Conservation (phyloP, 2,329 filamentous ascomycete species). For the Alternaria ventricosa region DNA sequence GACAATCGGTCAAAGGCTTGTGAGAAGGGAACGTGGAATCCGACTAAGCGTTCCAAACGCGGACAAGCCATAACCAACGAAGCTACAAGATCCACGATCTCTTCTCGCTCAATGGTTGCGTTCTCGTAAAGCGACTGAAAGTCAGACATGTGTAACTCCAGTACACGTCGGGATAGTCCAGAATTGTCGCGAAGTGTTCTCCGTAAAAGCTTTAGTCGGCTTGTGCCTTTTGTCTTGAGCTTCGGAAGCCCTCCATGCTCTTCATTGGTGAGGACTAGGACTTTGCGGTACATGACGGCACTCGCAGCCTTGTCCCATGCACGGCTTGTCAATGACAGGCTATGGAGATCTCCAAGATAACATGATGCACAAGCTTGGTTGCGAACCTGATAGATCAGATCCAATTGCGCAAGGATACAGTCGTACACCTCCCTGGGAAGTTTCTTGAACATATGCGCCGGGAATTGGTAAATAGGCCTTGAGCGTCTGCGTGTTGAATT, state of each 20-base stretch:
- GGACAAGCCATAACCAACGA: slow-evolving; percentile 66
- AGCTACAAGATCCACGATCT: slow-evolving; percentile 60
- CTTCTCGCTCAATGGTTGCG: slow-evolving; percentile 53
- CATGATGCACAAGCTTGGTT: slow-evolving; percentile 58
- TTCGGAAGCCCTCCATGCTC: slow-evolving; percentile 33
- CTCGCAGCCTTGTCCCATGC: slow-evolving; percentile 63
- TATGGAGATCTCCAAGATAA: slow-evolving; percentile 61
- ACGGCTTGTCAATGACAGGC: slow-evolving; percentile 61
- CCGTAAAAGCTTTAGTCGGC: slow-evolving; percentile 61
- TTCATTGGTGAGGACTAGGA: slow-evolving; percentile 58
- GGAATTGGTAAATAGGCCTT: slow-evolving; percentile 20
- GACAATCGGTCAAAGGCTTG: slow-evolving; percentile 62
- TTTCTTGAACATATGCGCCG: slow-evolving; percentile 50
- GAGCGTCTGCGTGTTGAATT: slow-evolving; percentile 41
- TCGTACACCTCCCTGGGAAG: slow-evolving; percentile 63
- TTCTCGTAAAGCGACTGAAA: slow-evolving; percentile 51
- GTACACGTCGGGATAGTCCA: slow-evolving; percentile 59
- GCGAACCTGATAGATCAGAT: slow-evolving; percentile 50
- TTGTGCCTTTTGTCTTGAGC: slow-evolving; percentile 56
- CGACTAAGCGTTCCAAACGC: slow-evolving; percentile 61
- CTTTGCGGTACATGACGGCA: slow-evolving; percentile 58
- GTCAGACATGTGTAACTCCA: slow-evolving; percentile 60
- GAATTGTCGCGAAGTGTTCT: slow-evolving; percentile 61
- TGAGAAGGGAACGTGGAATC: slow-evolving; percentile 60
- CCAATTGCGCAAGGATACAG: slow-evolving; percentile 60